phyloP scores from a whole-genome alignment of 257 asterid genomes.

The Asclepias syriaca region DNA sequence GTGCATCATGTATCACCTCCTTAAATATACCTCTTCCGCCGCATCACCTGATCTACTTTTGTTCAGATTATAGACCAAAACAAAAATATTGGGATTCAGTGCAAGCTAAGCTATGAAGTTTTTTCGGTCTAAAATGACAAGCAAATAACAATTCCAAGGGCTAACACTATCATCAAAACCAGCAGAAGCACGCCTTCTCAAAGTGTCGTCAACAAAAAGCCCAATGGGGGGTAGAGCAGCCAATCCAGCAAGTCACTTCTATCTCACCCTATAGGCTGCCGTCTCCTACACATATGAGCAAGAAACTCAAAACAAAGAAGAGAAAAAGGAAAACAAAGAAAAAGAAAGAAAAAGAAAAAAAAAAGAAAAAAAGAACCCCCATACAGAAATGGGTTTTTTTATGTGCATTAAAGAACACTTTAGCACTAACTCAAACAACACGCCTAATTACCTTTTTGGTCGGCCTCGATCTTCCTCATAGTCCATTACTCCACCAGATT shows the following conservation, averaged over 20 bases:
- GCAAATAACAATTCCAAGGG: slow-evolving; percentile 15
- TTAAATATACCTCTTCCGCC: slow-evolving; percentile 20
- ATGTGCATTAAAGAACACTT: neutral
- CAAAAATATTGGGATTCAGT: slow-evolving; percentile 16
- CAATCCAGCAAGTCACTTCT: slow-evolving; percentile 26
- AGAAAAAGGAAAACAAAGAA: neutral
- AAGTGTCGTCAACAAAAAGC: slow-evolving; percentile 32
- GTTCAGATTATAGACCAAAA: slow-evolving; percentile 25
- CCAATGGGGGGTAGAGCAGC: slow-evolving; percentile 27
- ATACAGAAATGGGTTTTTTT: neutral
- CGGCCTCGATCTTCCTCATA: slow-evolving; percentile 87
- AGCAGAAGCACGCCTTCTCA: slow-evolving; percentile 15
- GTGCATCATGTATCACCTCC: slow-evolving; percentile 10
- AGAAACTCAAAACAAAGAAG: neutral
- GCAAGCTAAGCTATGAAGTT: slow-evolving; percentile 13
- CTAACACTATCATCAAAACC: slow-evolving; percentile 22
- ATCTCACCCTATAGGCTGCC: slow-evolving; percentile 78
- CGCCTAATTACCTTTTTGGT: slow-evolving; percentile 67
- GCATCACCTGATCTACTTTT: slow-evolving; percentile 24
- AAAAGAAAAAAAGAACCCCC: neutral
- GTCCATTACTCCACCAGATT: slow-evolving; percentile 96
- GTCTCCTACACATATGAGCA: slow-evolving; percentile 51
- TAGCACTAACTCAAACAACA: neutral
- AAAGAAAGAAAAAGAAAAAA: neutral
- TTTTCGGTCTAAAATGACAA: slow-evolving; percentile 15